Percentiles rank a stretch among this genome's conserved stretches.
Evolutionary conservation across 495 filamentous ascomycete species (phyloP).

Genomic region (Podospora pseudopauciseta): DNA sequence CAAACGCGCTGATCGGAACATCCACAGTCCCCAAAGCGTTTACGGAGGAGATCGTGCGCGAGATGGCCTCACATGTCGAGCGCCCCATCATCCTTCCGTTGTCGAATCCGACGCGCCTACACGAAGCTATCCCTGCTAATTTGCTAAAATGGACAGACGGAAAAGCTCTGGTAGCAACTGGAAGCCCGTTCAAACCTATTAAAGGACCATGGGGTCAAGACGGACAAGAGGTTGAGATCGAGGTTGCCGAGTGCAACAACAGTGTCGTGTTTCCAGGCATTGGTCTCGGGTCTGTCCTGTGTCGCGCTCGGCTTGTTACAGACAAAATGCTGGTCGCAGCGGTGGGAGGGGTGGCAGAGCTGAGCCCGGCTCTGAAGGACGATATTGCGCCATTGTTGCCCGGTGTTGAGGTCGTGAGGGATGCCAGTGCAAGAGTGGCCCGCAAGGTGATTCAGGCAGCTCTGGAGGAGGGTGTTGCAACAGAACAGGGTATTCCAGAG

Average conservation of each 20-base stretch:
- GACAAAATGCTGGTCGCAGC: slow-evolving; percentile 83
- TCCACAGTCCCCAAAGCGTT: slow-evolving; percentile 80
- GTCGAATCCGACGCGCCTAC: slow-evolving; percentile 80
- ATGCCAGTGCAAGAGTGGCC: slow-evolving; percentile 74
- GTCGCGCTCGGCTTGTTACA: slow-evolving; percentile 56
- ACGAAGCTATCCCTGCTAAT: slow-evolving; percentile 79
- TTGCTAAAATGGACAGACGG: slow-evolving; percentile 75
- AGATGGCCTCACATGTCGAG: slow-evolving; percentile 75
- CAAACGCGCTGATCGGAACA: slow-evolving; percentile 79
- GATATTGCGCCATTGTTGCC: slow-evolving; percentile 60
- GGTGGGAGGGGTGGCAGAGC: slow-evolving; percentile 64
- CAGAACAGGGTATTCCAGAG: slow-evolving; percentile 57
- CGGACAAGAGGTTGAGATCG: slow-evolving; percentile 54
- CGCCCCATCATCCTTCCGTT: slow-evolving; percentile 80
- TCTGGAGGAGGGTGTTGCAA: slow-evolving; percentile 63
- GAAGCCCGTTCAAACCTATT: slow-evolving; percentile 78
- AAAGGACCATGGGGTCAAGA: slow-evolving; percentile 52
- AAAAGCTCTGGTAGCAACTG: slow-evolving; percentile 76
- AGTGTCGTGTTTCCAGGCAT: slow-evolving; percentile 84
- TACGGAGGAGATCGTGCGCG: slow-evolving; percentile 66
- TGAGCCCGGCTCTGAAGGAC: slow-evolving; percentile 60
- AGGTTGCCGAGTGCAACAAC: slow-evolving; percentile 89
- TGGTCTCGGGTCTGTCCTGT: slow-evolving; percentile 73
- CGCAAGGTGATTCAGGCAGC: slow-evolving; percentile 72
- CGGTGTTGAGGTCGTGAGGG: slow-evolving; percentile 69